These are phyloP conservation scores for Diplodia sapinea DNA, from an alignment of 2,329 filamentous ascomycete species.

Conservation along the genomic window DNA sequence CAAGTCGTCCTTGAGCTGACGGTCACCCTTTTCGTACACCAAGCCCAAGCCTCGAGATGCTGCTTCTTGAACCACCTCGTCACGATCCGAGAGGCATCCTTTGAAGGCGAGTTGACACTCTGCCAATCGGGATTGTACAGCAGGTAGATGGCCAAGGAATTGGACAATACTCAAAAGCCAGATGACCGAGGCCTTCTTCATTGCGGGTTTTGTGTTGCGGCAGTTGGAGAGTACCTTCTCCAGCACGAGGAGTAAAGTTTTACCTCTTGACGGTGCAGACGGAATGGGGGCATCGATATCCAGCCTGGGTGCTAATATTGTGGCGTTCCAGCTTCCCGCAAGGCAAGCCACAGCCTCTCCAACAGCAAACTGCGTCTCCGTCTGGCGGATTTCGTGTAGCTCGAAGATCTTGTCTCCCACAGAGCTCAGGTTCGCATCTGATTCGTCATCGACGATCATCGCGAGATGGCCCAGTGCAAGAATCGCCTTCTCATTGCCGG, in stretches of 20 bases:
- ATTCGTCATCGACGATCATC: slow-evolving; percentile 60
- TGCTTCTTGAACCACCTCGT: slow-evolving; percentile 94
- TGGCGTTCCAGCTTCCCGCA: slow-evolving; percentile 81
- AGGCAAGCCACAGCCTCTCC: slow-evolving; percentile 85
- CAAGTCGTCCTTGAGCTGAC: slow-evolving; percentile 77
- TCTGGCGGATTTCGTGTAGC: slow-evolving; percentile 82
- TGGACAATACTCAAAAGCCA: slow-evolving; percentile 94
- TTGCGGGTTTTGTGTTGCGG: slow-evolving; percentile 82
- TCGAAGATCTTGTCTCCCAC: slow-evolving; percentile 73
- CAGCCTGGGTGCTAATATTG: slow-evolving; percentile 73
- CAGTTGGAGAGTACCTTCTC: slow-evolving; percentile 78
- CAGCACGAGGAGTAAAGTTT: slow-evolving; percentile 62
- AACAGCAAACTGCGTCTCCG: slow-evolving; percentile 87
- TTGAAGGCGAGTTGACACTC: slow-evolving; percentile 88
- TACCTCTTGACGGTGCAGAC: slow-evolving; percentile 41
- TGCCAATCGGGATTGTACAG: slow-evolving; percentile 75
- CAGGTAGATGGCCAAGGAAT: slow-evolving; percentile 78
- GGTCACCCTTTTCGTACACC: slow-evolving; percentile 91
- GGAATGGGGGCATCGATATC: slow-evolving; percentile 68
- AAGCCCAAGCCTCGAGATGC: slow-evolving; percentile 89
- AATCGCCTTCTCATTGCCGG: slow-evolving; percentile 82
- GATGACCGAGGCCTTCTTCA: slow-evolving; percentile 91
- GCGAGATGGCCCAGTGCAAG: slow-evolving; percentile 78
- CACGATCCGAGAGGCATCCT: slow-evolving; percentile 81
- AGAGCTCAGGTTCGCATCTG: slow-evolving; percentile 52